A percentile compares a stretch with the other conserved stretches of the same genome.
Conservation (phyloP, 108 stramenopile species). For the Aurantiochytrium sp. region DNA sequence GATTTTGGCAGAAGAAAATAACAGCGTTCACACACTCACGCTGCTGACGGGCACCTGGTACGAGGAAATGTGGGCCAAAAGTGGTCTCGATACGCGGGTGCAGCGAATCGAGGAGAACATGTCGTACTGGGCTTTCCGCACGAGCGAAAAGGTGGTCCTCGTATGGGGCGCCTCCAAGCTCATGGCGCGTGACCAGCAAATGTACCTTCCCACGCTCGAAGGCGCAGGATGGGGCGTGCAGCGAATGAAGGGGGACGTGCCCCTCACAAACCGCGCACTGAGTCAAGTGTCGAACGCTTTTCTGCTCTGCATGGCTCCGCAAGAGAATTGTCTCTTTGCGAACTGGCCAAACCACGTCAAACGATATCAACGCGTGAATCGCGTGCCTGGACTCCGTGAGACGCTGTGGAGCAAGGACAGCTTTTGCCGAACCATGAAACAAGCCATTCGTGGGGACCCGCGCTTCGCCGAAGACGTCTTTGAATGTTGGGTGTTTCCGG, state of each 20-base stretch:
- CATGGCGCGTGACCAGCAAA: neutral
- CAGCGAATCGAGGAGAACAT: no score
- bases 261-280: neutral
- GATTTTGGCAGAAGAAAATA: no score
- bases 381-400: neutral
- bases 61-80: no score
- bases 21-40: no score
- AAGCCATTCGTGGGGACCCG: neutral
- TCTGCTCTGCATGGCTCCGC: neutral
- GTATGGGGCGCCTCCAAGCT: neutral
- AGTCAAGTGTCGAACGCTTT: neutral
- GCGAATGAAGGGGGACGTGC: neutral
- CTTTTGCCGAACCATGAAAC: neutral
- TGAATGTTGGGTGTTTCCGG: neutral
- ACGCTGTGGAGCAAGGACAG: neutral
- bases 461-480: neutral
- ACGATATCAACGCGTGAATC: neutral
- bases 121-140: no score
- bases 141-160: neutral
- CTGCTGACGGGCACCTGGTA: no score
- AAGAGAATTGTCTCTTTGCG: neutral
- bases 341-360: neutral
- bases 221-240: neutral
- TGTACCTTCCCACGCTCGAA: neutral
- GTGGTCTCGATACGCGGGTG: no score